phyloP scores from a whole-genome alignment of 768 basidiomycete genomes.

The Auriculariales sp. region DNA sequence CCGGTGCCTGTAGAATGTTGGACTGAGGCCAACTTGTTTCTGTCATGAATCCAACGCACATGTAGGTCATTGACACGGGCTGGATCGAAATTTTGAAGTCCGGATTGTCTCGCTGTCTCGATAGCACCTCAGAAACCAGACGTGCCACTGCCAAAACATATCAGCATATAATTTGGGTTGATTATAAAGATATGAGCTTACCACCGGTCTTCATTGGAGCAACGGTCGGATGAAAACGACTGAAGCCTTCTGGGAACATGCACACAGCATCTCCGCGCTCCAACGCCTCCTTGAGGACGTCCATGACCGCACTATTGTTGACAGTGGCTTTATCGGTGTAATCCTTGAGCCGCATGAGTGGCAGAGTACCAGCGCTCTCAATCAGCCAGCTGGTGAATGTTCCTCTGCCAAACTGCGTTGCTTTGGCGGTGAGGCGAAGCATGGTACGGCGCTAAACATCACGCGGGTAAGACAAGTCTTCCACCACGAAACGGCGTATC shows the following conservation, averaged over 20 bases:
- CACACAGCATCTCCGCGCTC: constrained; percentile 68
- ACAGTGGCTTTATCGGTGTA: constrained; percentile 28
- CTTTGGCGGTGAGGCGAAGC: constrained; percentile 75
- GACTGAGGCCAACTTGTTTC: too few species aligned
- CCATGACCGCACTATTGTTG: constrained; percentile 61
- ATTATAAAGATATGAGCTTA: constrained; percentile 14
- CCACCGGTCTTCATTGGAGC: constrained; percentile 82
- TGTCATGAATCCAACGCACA: constrained; percentile 26
- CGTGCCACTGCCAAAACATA: constrained; percentile 43
- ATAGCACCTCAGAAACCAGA: constrained; percentile 63
- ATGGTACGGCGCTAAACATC: constrained; percentile 50
- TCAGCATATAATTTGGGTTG: background rate
- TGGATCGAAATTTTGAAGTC: constrained; percentile 59
- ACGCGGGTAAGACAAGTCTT: background rate
- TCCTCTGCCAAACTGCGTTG: constrained; percentile 67
- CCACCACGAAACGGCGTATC: background rate
- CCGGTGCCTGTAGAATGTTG: constrained; percentile 40
- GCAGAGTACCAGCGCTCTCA: constrained; percentile 76
- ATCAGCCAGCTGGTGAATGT: constrained; percentile 89
- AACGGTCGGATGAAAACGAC: constrained; percentile 74
- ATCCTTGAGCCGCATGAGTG: constrained; percentile 67
- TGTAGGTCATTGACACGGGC: constrained; percentile 74
- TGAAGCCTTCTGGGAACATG: constrained; percentile 77
- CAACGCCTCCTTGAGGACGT: constrained; percentile 52
- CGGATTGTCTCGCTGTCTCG: constrained; percentile 48